phyloP scores from a whole-genome alignment of 108 stramenopile genomes.

The Cyclotella baltica region DNA sequence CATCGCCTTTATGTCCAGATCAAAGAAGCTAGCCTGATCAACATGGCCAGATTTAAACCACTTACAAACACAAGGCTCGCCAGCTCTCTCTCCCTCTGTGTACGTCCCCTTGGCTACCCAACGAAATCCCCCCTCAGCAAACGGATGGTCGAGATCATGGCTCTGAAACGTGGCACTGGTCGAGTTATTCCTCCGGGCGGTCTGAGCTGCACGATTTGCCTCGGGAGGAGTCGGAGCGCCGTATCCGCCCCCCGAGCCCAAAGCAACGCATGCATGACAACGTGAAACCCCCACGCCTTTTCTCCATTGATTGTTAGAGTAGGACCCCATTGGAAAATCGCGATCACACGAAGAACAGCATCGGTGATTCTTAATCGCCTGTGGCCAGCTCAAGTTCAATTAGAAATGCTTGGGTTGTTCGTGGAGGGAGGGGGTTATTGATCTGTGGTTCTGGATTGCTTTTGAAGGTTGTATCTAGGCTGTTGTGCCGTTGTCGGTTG shows the following conservation, averaged over 20 bases:
- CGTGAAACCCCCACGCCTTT: slow-evolving; percentile 31
- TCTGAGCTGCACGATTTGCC: slow-evolving; percentile 27
- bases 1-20: slow-evolving; percentile 36
- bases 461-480: no score
- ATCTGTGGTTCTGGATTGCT: no score
- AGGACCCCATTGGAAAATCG: slow-evolving; percentile 6
- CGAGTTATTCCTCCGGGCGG: slow-evolving; percentile 43
- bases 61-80: slow-evolving; percentile 53
- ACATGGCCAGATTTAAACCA: slow-evolving; percentile 59
- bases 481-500: no score
- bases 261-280: slow-evolving; percentile 23
- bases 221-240: background rate
- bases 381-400: no score
- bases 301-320: slow-evolving; percentile 36
- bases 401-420: no score
- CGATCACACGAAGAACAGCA: slow-evolving; percentile 29
- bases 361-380: no score
- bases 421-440: no score
- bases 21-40: slow-evolving; percentile 37
- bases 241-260: background rate
- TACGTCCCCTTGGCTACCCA: slow-evolving; percentile 52
- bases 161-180: slow-evolving; percentile 24
- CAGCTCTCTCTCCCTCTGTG: slow-evolving; percentile 33
- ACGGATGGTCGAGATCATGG: slow-evolving; percentile 39
- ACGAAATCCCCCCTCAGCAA: slow-evolving; percentile 51